These are phyloP conservation scores for Durotheca rogersii DNA, from an alignment of 495 filamentous ascomycete species.

Conservation along the genomic window DNA sequence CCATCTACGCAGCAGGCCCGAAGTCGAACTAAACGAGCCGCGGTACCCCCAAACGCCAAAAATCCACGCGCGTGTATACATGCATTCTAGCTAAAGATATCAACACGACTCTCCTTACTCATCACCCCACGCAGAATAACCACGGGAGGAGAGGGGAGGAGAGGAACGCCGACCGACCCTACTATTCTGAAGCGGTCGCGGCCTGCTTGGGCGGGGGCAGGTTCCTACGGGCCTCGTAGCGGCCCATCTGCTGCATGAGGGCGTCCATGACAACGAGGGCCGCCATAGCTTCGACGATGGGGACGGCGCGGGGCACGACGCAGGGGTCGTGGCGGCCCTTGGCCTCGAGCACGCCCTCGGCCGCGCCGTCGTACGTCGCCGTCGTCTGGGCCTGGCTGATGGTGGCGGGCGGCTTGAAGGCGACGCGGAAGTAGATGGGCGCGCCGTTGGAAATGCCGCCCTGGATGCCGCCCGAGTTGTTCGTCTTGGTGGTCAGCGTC, in stretches of 20 bases:
- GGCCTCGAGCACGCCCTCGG: conserved; percentile 77
- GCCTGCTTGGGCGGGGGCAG: conserved; percentile 30
- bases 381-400: conserved; percentile 92
- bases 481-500: conserved; percentile 82
- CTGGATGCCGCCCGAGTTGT: conserved; percentile 96
- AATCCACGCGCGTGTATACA: too few relatives aligned
- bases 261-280: conserved; percentile 89
- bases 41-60: too few relatives aligned
- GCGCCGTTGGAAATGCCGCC: conserved; percentile 96
- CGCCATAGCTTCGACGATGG: conserved; percentile 97
- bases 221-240: conserved; percentile 56
- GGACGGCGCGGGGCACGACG: conserved; percentile 89
- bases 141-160: too few relatives aligned
- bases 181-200: conserved; percentile 18
- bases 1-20: too few relatives aligned
- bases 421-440: conserved; percentile 91
- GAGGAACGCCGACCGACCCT: too few relatives aligned
- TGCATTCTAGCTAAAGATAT: too few relatives aligned
- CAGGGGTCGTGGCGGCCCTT: conserved; percentile 97
- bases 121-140: too few relatives aligned
- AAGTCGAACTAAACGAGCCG: too few relatives aligned
- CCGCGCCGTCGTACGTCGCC: conserved; percentile 68
- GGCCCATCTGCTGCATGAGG: conserved; percentile 79
- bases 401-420: conserved; percentile 94
- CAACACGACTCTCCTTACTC: too few relatives aligned